Conservation (phyloP, 2,329 filamentous ascomycete species). For the Cladosporium cucumerinum region DNA sequence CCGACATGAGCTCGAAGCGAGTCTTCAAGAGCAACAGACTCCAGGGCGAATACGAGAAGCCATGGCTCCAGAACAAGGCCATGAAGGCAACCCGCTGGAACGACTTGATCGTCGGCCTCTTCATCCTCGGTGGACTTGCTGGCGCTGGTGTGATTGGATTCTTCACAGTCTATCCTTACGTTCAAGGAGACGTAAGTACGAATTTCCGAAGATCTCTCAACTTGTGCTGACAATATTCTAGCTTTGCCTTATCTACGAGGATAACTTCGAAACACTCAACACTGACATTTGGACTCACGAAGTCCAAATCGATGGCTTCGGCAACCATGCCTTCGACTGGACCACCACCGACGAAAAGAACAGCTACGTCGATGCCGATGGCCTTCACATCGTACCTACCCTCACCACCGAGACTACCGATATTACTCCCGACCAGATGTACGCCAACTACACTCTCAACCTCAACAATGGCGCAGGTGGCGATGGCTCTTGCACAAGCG, state of each 20-base stretch:
- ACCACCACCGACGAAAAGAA: conserved; percentile 50
- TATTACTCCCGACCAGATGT: conserved; percentile 38
- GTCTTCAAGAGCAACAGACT: conserved; percentile 9
- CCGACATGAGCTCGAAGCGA: background rate
- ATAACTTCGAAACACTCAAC: conserved; percentile 49
- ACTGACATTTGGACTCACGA: conserved; percentile 49
- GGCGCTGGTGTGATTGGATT: conserved; percentile 7
- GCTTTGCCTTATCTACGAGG: conserved; percentile 52
- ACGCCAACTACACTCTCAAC: conserved; percentile 37
- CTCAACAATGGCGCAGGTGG: conserved; percentile 34
- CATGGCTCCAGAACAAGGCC: conserved; percentile 18
- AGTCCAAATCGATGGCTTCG: conserved; percentile 34
- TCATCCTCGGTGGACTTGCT: conserved; percentile 7
- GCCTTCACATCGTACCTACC: conserved; percentile 56
- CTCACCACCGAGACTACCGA: conserved; percentile 41
- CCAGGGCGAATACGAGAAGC: conserved; percentile 19
- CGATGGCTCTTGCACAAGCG: conserved; percentile 44
- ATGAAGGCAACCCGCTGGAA: conserved; percentile 13
- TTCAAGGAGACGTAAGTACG: conserved; percentile 4
- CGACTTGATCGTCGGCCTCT: conserved; percentile 16
- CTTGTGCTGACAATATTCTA: conserved; percentile 24
- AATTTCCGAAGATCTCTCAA: background rate
- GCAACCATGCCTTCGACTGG: conserved; percentile 55
- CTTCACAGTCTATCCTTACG: conserved; percentile 3
- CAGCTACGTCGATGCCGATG: conserved; percentile 46